phyloP scores from a whole-genome alignment of 495 filamentous ascomycete genomes.

The Aspergillus biplanus region DNA sequence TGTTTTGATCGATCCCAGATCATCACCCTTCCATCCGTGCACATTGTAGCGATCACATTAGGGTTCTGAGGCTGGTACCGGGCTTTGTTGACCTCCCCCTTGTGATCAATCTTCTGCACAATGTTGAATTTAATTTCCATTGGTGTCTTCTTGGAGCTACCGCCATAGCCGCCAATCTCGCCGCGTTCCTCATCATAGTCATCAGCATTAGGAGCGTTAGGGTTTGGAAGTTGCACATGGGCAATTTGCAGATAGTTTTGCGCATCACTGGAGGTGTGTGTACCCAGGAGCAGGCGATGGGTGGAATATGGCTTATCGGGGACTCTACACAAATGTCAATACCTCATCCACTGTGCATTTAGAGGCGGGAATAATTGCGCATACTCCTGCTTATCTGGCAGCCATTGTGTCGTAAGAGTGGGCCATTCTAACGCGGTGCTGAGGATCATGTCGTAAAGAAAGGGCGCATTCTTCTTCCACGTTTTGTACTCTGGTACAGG shows the following conservation, averaged over 20 bases:
- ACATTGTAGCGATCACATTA: slow-evolving; percentile 94
- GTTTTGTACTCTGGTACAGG: slow-evolving; percentile 86
- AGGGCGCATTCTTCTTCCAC: slow-evolving; percentile 99
- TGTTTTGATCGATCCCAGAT: slow-evolving; percentile 98
- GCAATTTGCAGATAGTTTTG: slow-evolving; percentile 96
- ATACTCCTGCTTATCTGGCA: slow-evolving; percentile 91
- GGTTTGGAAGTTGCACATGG: slow-evolving; percentile 86
- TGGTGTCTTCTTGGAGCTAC: slow-evolving; percentile 62
- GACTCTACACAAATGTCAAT: slow-evolving; percentile 48
- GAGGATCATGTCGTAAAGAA: slow-evolving; percentile 95
- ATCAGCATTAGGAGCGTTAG: slow-evolving; percentile 67
- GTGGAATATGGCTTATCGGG: slow-evolving; percentile 85
- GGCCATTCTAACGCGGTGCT: slow-evolving; percentile 97
- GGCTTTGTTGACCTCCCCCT: slow-evolving; percentile 97
- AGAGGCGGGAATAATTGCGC: slow-evolving; percentile 18
- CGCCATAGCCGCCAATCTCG: slow-evolving; percentile 91
- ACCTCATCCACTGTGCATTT: not conserved
- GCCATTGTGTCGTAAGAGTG: slow-evolving; percentile 96
- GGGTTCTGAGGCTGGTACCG: slow-evolving; percentile 98
- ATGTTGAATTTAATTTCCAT: slow-evolving; percentile 83
- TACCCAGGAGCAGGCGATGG: slow-evolving; percentile 91
- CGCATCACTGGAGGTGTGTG: slow-evolving; percentile 85
- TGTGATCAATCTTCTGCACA: slow-evolving; percentile 94
- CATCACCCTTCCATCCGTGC: slow-evolving; percentile 81
- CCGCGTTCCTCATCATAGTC: slow-evolving; percentile 91